Conservation (phyloP, 2,329 filamentous ascomycete genomes). For the Microsporum ferrugineum region DNA sequence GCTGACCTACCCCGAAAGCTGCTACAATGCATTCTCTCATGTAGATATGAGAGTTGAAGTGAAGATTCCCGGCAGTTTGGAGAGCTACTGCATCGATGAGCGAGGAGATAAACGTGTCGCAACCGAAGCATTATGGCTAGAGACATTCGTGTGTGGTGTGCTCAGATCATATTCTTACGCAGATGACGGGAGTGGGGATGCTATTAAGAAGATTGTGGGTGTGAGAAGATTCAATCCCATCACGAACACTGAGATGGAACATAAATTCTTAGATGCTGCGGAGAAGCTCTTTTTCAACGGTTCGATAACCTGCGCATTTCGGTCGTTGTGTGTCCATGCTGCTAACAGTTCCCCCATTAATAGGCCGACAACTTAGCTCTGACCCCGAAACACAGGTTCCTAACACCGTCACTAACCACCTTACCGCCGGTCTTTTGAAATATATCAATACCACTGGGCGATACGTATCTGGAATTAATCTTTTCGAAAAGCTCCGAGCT, state of each 20-base stretch:
- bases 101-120: slow-evolving; percentile 88
- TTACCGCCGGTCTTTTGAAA: slow-evolving; percentile 83
- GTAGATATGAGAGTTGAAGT: slow-evolving; percentile 98
- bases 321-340: neutral
- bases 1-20: slow-evolving; percentile 38
- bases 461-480: slow-evolving; percentile 88
- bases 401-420: slow-evolving; percentile 89
- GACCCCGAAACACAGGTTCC: slow-evolving; percentile 96
- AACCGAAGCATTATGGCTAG: slow-evolving; percentile 88
- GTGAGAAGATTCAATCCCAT: slow-evolving; percentile 94
- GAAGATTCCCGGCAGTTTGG: slow-evolving; percentile 88
- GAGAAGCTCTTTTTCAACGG: slow-evolving; percentile 92
- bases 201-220: slow-evolving; percentile 94
- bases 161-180: slow-evolving; percentile 92
- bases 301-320: slow-evolving; percentile 25
- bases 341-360: slow-evolving; percentile 16
- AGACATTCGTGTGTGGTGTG: slow-evolving; percentile 93
- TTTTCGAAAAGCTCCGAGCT: slow-evolving; percentile 88
- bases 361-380: slow-evolving; percentile 89
- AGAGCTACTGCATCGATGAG: slow-evolving; percentile 96
- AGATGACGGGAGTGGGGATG: slow-evolving; percentile 86
- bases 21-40: slow-evolving; percentile 98
- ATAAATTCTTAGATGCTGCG: slow-evolving; percentile 86
- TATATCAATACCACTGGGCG: slow-evolving; percentile 94
- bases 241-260: slow-evolving; percentile 95